Conservation (phyloP, 1,284 basidiomycete species). For the Amylostereum chailletii region DNA sequence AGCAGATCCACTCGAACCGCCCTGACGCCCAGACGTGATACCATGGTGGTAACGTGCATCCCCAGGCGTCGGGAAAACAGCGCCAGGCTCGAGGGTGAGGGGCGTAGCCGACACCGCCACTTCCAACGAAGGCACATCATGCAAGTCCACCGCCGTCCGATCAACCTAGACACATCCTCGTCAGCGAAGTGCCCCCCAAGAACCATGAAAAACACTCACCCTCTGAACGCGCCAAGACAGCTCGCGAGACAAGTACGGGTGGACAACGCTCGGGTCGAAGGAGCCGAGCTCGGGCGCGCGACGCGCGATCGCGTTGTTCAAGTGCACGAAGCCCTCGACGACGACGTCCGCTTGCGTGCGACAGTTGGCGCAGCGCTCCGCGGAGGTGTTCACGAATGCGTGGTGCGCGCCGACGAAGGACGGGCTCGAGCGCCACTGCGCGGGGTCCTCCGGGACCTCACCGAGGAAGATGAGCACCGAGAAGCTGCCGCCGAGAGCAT, state of each 20-base stretch:
- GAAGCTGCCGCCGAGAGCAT: constrained; percentile 31
- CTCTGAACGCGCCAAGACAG: constrained; percentile 31
- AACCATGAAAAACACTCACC: constrained; percentile 2
- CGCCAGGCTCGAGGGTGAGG: constrained; percentile 6
- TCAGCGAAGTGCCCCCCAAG: too few relatives aligned
- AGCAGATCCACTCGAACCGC: neutral
- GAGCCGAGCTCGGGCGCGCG: constrained; percentile 18
- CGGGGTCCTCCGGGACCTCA: constrained; percentile 24
- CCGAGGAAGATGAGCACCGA: constrained; percentile 35
- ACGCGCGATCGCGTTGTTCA: constrained; percentile 26
- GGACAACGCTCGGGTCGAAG: constrained; percentile 25
- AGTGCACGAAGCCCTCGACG: constrained; percentile 47
- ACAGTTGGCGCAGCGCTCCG: constrained; percentile 33
- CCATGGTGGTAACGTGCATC: constrained; percentile 8
- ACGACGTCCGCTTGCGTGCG: constrained; percentile 24
- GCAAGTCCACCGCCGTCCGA: neutral
- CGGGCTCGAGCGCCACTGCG: constrained; percentile 24
- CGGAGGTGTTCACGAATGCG: constrained; percentile 30
- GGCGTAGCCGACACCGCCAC: constrained; percentile 6
- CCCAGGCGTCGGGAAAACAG: constrained; percentile 8
- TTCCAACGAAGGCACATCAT: constrained; percentile 11
- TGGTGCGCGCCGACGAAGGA: constrained; percentile 29
- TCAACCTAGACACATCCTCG: neutral
- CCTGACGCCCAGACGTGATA: constrained; percentile 10
- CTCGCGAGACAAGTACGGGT: constrained; percentile 26